Evolutionary conservation across 1,139 yeast species (phyloP).

Genomic region (Saccharomyces hybrid): DNA sequence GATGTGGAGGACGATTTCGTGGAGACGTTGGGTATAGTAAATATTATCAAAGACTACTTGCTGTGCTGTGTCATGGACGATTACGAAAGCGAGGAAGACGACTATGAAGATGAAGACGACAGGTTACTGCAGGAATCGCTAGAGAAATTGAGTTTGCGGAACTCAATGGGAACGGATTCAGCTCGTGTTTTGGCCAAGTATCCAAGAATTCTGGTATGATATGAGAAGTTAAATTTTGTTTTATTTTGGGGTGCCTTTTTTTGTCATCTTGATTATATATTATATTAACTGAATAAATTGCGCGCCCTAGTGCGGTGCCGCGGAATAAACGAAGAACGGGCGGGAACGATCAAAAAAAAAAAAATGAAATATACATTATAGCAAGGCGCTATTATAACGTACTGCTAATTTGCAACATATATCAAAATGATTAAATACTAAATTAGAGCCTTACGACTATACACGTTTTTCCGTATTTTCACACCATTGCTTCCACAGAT

Average conservation of each 20-base stretch:
- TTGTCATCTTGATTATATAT: background rate
- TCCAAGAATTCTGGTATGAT: constrained; percentile 11
- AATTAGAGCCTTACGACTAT: background rate
- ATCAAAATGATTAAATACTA: background rate
- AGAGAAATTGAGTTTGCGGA: background rate
- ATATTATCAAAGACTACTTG: constrained; percentile 25
- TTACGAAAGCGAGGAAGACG: constrained; percentile 11
- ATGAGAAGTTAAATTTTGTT: background rate
- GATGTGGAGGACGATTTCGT: constrained; percentile 9
- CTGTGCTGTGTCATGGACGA: constrained; percentile 27
- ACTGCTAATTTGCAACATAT: background rate
- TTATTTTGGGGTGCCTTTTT: background rate
- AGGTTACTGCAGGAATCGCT: background rate
- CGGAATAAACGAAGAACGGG: background rate
- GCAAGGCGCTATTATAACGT: background rate
- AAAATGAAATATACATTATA: background rate
- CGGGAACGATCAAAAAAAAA: background rate
- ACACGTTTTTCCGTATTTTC: background rate
- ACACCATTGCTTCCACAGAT: background rate
- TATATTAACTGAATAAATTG: background rate
- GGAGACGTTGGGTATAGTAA: constrained; percentile 16
- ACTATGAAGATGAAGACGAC: constrained; percentile 4
- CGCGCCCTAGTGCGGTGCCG: background rate
- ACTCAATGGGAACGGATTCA: background rate
- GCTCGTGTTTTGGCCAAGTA: constrained; percentile 8